Conservation (phyloP, 2,329 filamentous ascomycete genomes). For the Fusarium chaquense region DNA sequence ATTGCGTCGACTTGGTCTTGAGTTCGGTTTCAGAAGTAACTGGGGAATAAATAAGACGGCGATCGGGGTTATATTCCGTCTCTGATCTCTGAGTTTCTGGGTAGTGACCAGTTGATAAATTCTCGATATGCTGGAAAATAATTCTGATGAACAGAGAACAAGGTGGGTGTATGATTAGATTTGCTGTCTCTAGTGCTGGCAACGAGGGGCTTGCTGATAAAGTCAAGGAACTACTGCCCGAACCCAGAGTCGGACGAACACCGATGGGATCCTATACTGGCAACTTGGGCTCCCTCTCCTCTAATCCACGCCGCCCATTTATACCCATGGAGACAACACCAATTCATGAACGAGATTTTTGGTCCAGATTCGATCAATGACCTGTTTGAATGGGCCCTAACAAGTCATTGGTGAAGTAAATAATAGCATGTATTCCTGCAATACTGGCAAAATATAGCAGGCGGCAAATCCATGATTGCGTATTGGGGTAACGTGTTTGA, state of each 20-base stretch:
- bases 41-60: too few relatives aligned
- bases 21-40: accelerated
- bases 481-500: neutral
- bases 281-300: too few relatives aligned
- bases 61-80: accelerated
- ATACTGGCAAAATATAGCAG: slow-evolving; percentile 4
- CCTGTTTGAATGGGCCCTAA: neutral
- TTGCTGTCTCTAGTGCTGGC: too few relatives aligned
- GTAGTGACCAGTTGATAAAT: neutral
- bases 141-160: neutral
- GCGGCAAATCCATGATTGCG: neutral
- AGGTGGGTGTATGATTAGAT: neutral
- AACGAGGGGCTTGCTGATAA: too few relatives aligned
- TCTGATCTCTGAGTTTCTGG: neutral
- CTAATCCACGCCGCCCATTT: too few relatives aligned
- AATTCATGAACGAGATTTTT: too few relatives aligned
- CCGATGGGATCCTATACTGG: too few relatives aligned
- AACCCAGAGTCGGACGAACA: too few relatives aligned
- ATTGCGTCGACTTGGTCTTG: neutral
- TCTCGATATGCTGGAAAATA: neutral
- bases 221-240: too few relatives aligned
- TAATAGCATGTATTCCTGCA: neutral
- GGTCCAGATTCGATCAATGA: too few relatives aligned
- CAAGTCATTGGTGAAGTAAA: slow-evolving; percentile 2
- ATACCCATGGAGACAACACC: too few relatives aligned